Conservation (phyloP, 225 moss, liverwort and hornwort genomes). For the Climacium dendroides region DNA sequence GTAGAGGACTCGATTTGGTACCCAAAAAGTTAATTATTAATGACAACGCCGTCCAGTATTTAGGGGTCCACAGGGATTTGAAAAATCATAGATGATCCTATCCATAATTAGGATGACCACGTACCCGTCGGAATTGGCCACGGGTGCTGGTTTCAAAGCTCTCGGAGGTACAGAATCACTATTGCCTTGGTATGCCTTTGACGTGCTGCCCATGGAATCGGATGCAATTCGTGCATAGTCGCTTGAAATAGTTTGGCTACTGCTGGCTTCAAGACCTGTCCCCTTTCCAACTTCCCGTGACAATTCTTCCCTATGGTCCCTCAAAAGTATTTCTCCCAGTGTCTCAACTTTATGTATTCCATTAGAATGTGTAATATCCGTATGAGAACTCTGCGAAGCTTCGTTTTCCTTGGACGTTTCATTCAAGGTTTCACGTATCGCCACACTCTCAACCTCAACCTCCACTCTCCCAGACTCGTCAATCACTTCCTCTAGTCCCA, state of each 20-base stretch:
- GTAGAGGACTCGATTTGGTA: slow-evolving; percentile 10
- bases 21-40: slow-evolving; percentile 29
- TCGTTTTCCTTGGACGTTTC: background rate
- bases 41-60: slow-evolving; percentile 21
- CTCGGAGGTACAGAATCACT: slow-evolving; percentile 5
- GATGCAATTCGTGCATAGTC: slow-evolving; percentile 9
- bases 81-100: slow-evolving; percentile 26
- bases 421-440: background rate
- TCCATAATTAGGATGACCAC: background rate
- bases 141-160: slow-evolving; percentile 14
- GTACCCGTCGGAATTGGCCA: slow-evolving; percentile 34
- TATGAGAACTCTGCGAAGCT: background rate
- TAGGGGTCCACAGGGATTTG: slow-evolving; percentile 24
- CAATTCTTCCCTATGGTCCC: slow-evolving; percentile 16
- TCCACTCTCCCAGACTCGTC: background rate
- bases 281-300: slow-evolving; percentile 35
- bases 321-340: slow-evolving; percentile 41
- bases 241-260: slow-evolving; percentile 9
- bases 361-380: background rate
- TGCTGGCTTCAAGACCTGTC: slow-evolving; percentile 26
- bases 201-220: slow-evolving; percentile 21
- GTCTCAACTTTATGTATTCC: slow-evolving; percentile 22
- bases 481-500: background rate
- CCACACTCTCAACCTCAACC: background rate
- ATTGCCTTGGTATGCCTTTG: slow-evolving; percentile 20